These are phyloP conservation scores for Backusella mclennaniae DNA, from an alignment of 192 early-diverging fungal species.

Conservation along the genomic window DNA sequence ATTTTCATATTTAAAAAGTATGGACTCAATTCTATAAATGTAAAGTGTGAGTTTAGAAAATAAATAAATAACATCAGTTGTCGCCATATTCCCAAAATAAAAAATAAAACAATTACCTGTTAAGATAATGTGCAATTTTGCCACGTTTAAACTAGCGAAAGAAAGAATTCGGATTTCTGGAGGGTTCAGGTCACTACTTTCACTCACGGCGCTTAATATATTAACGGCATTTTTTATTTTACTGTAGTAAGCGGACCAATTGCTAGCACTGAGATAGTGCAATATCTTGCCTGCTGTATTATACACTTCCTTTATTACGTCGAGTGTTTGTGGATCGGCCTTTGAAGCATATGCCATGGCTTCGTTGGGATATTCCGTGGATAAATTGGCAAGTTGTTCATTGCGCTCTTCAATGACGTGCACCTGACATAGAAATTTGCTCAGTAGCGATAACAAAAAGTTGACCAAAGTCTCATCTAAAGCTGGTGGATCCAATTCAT, in stretches of 20 bases:
- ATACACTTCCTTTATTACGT: slow-evolving; percentile 67
- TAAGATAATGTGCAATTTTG: slow-evolving; percentile 56
- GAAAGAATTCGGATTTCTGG: slow-evolving; percentile 15
- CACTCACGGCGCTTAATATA: slow-evolving; percentile 11
- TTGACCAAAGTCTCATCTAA: slow-evolving; percentile 60
- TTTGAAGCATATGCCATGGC: neutral
- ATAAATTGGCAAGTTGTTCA: neutral
- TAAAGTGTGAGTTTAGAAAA: neutral
- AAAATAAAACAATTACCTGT: slow-evolving; percentile 52
- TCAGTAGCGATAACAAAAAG: slow-evolving; percentile 18
- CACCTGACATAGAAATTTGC: slow-evolving; percentile 10
- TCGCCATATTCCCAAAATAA: too few species aligned
- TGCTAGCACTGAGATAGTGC: slow-evolving; percentile 86
- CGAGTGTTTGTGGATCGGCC: slow-evolving; percentile 15
- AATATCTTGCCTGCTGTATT: slow-evolving; percentile 78
- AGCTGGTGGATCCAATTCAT: slow-evolving; percentile 58
- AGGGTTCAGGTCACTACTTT: slow-evolving; percentile 11
- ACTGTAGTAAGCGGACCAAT: slow-evolving; percentile 81
- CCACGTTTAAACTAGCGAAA: slow-evolving; percentile 27
- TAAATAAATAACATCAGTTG: neutral
- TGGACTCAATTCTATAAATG: slow-evolving; percentile 43
- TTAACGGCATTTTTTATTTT: slow-evolving; percentile 52
- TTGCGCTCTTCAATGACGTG: slow-evolving; percentile 15
- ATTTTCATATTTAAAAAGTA: slow-evolving; percentile 58
- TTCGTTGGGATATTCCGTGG: slow-evolving; percentile 7